Base-by-base conservation (phyloP, 2,329 filamentous ascomycete species). In the Cladosporium sp. region DNA sequence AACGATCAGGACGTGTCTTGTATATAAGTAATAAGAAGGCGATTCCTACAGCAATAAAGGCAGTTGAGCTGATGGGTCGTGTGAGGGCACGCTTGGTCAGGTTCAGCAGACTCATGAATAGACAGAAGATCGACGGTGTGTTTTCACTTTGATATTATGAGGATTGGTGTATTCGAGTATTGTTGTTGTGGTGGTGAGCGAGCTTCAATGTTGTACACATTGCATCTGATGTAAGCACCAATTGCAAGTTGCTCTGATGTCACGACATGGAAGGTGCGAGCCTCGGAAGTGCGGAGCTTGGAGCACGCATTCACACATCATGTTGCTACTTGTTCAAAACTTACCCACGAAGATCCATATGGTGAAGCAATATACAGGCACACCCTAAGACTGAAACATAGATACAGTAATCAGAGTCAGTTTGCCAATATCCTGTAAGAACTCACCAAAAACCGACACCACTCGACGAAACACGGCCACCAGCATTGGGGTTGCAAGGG, bases 91-190 rank as follows among this genome's bases (percentile, higher is more conserved):
- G 49, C 49, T 56, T 63, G 18, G 34, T 30, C 8, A 63, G 25
- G 10, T 56, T 56, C 49, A 56, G 60, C 49, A 63, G 32, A 32
- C 49, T 63, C 60, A 63, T 63, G 51, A 54, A 54, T 28, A n/a
- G 18, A 21, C n/a, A n/a, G 4, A 21, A 8, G n/a, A n/a, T 3
- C 3, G n/a, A 46, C 11, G 13, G 39, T 8, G 7, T 46, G n/a
- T 5, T 21, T 23, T 21, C n/a, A 8, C 11, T 21, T 11, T 3
- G 39, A 21, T 21, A 3, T 46, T 8, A 13, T 46, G 39, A 3
- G 21, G 39, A 4, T 21, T 21, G 39, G 39, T 46, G 7, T 23
- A 5, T 46, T 46, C n/a, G 39, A 46, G 7, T 21, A n/a, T 46
- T 7, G n/a, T 46, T 7, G n/a, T 54, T 21, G 39, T 46, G n/a